Conservation (phyloP, 2,329 filamentous ascomycete species). For the Lachnellula willkommii region DNA sequence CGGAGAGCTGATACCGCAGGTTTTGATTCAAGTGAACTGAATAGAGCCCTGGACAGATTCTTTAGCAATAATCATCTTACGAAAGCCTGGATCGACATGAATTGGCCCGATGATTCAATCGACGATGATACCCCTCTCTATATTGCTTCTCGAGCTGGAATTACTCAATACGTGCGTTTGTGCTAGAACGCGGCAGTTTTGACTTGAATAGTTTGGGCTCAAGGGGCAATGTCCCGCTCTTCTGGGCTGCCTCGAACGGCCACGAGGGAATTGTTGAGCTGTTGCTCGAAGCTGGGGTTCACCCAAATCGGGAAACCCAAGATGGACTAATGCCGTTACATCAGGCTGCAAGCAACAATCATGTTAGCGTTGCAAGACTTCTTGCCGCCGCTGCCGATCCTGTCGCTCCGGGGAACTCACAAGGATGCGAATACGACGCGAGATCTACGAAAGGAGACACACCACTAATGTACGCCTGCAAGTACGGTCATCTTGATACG, state of each 20-base stretch:
- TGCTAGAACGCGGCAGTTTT: slow-evolving; percentile 1
- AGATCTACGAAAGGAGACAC: slow-evolving; percentile 17
- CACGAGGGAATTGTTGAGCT: slow-evolving; percentile 8
- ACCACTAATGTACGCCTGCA: slow-evolving; percentile 32
- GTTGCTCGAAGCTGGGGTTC: slow-evolving; percentile 34
- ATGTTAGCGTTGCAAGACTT: slow-evolving; percentile 17
- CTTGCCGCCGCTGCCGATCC: no score
- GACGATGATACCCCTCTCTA: slow-evolving; percentile 6
- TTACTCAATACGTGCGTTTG: slow-evolving; percentile 8
- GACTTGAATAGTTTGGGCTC: slow-evolving; percentile 11
- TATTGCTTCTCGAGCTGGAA: slow-evolving; percentile 7
- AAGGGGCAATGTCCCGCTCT: slow-evolving; percentile 13
- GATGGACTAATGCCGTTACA: no score
- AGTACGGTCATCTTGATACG: slow-evolving; percentile 25
- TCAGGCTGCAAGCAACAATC: background rate
- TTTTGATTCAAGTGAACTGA: background rate
- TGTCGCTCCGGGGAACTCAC: no score
- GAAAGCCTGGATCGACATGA: background rate
- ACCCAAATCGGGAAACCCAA: slow-evolving; percentile 9
- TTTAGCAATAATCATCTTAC: background rate
- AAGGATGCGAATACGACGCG: no score
- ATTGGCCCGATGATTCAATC: background rate
- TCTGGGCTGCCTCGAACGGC: slow-evolving; percentile 22
- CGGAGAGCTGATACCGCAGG: background rate
- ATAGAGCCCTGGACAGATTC: background rate